A percentile compares a stretch with the other conserved stretches of the same genome.
Conservation (phyloP, 805 yeast genomes). For the Ogataea trehaloabstinens region DNA sequence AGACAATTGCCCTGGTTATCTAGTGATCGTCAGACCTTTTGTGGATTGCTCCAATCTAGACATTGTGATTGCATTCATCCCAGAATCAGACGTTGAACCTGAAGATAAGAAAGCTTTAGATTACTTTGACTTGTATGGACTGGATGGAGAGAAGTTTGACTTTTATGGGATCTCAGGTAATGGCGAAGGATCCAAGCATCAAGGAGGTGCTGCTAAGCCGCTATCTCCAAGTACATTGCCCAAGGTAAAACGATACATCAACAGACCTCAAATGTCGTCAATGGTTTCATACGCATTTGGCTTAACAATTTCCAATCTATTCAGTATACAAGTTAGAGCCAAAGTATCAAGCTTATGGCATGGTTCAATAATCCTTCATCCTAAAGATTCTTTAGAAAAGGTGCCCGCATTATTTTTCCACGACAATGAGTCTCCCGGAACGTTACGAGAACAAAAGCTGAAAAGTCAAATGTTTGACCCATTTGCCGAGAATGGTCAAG, state of each 20-base stretch:
- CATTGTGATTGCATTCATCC: constrained; percentile 64
- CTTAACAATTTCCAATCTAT: constrained; percentile 55
- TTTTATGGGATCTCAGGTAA: constrained; percentile 14
- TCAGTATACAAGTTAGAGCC: constrained; percentile 77
- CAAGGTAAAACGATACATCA: constrained; percentile 36
- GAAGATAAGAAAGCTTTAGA: constrained; percentile 30
- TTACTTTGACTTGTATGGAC: constrained; percentile 38
- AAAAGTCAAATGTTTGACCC: constrained; percentile 71
- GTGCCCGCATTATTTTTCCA: constrained; percentile 90
- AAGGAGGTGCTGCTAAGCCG: constrained; percentile 15
- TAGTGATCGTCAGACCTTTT: constrained; percentile 59
- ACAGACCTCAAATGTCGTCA: constrained; percentile 51
- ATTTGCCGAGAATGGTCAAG: constrained; percentile 51
- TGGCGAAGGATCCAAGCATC: too few species aligned
- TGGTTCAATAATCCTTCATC: constrained; percentile 79
- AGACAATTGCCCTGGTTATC: constrained; percentile 79
- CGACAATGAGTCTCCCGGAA: constrained; percentile 81
- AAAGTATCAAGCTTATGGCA: constrained; percentile 90
- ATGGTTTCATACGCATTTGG: constrained; percentile 68
- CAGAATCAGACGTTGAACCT: constrained; percentile 43
- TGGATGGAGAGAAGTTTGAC: constrained; percentile 34
- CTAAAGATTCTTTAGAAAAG: constrained; percentile 55
- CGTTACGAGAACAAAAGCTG: constrained; percentile 56
- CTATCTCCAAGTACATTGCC: constrained; percentile 19
- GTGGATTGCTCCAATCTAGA: constrained; percentile 50